phyloP scores from a whole-genome alignment of 768 basidiomycete species.

The Kwoniella heveanensis region DNA sequence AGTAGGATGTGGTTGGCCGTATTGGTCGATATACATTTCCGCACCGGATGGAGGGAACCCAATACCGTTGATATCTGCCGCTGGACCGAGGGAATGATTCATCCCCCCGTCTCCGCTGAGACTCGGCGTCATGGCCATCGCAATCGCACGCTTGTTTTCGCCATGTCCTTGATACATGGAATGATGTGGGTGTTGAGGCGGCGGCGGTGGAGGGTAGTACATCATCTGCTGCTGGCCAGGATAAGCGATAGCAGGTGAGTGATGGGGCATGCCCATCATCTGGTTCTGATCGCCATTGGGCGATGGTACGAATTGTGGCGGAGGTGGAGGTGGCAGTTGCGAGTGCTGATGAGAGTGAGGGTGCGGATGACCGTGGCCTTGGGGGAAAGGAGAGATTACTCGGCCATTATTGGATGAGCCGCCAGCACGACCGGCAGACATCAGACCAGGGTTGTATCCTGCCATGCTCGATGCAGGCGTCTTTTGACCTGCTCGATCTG shows the following conservation, averaged over 20 bases:
- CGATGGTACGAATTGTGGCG: slow-evolving; percentile 41
- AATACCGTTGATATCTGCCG: slow-evolving; percentile 42
- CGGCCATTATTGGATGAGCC: slow-evolving; percentile 17
- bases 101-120: slow-evolving; percentile 16
- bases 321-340: slow-evolving; percentile 30
- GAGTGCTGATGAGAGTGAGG: slow-evolving; percentile 1
- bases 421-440: slow-evolving; percentile 15
- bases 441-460: slow-evolving; percentile 26
- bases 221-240: slow-evolving; percentile 56
- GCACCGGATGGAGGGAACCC: slow-evolving; percentile 33
- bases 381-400: slow-evolving; percentile 51
- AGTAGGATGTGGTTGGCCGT: slow-evolving; percentile 43
- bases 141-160: slow-evolving; percentile 18
- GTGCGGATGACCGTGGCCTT: slow-evolving; percentile 20
- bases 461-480: slow-evolving; percentile 25
- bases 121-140: slow-evolving; percentile 28
- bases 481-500: slow-evolving; percentile 59
- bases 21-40: slow-evolving; percentile 51
- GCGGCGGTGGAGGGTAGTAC: slow-evolving; percentile 30
- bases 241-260: slow-evolving; percentile 32
- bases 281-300: slow-evolving; percentile 23
- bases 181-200: slow-evolving; percentile 8
- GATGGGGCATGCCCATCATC: slow-evolving; percentile 39
- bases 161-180: slow-evolving; percentile 14
- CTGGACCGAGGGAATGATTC: slow-evolving; percentile 29